Evolutionary conservation across 257 asterid genomes (phyloP), one percentile per base, ranked within the genome.

Genomic region (Solanum tacnaense): DNA sequence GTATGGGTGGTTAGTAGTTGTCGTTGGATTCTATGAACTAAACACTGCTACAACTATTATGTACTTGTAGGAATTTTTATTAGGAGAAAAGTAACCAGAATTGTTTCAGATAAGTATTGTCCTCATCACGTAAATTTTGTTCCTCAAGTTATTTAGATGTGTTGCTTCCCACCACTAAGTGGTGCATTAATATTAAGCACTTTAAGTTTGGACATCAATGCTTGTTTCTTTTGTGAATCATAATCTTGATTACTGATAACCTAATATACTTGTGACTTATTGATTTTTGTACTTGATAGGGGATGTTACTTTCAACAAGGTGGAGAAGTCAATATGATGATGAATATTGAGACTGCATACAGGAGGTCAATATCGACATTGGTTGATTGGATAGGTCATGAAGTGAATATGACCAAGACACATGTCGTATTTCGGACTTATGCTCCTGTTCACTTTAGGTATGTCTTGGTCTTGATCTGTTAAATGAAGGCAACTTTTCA

Each of bases 381-480:
- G 68, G 65, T 88, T 25, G 88, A 88, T 41, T 88, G 90, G 90
- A 84, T 88, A 75, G 58, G 36, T 18, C 88, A 32, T 23, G 90
- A 88, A 74, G 88, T 88, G 31, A 74, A 88, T 76, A 84, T 70
- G 68, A 56, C 44, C 86, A 83, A 85, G 35, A 74, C 90, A 10
- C 76, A 71, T 46, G 82, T 88, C 11, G 9, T 88, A 35, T 88
- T 88, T 58, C 85, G 88, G 7, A 84, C 88, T 25, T 84, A 84
- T 88, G 85, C 90, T 52, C 88, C 88, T 60, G 87, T 88, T 8
- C 89, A 88, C 41, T 88, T 88, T 85, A 88, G 88, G 90, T 88
- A 72, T 75, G 76, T 73, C 31, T 88, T 78, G 36, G 62, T 78
- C 62, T 78, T 78, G 36, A 41, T 41, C 62, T 39, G 84, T 39